Conservation (phyloP, 768 basidiomycete genomes). For the Leccinum broughii region DNA sequence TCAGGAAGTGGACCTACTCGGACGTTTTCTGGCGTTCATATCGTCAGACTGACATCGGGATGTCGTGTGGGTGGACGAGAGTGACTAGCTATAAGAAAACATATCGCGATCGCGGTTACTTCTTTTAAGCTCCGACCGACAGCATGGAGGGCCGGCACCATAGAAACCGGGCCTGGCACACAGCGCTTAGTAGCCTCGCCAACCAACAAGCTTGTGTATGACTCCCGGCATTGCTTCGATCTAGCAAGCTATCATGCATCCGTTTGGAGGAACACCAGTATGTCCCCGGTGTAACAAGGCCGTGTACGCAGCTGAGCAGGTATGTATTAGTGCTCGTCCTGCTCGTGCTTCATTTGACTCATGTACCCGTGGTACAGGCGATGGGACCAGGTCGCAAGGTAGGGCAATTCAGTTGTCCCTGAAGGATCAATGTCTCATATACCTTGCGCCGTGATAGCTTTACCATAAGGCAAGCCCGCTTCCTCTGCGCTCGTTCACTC, state of each 20-base stretch:
- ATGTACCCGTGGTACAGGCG: constrained; percentile 43
- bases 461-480: constrained; percentile 66
- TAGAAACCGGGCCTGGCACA: background rate
- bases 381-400: constrained; percentile 92
- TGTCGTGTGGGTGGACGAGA: too few species aligned
- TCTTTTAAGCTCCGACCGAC: constrained; percentile 43
- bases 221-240: constrained; percentile 1
- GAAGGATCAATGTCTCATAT: constrained; percentile 3
- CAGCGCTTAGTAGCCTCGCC: constrained; percentile 2
- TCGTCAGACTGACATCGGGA: constrained; percentile 21
- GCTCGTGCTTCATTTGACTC: constrained; percentile 1
- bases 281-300: constrained; percentile 75
- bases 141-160: too few species aligned
- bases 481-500: constrained; percentile 3
- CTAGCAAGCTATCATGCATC: constrained; percentile 52
- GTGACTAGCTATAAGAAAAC: background rate
- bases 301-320: constrained; percentile 91
- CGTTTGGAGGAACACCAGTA: constrained; percentile 66
- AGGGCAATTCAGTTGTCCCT: constrained; percentile 23
- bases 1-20: background rate
- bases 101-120: constrained; percentile 30
- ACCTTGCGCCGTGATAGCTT: constrained; percentile 43
- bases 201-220: background rate
- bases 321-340: constrained; percentile 28
- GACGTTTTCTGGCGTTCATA: background rate